Evolutionary conservation across 352 stramenopile species (phyloP).

Genomic region (Phytophthora boehmeriae): DNA sequence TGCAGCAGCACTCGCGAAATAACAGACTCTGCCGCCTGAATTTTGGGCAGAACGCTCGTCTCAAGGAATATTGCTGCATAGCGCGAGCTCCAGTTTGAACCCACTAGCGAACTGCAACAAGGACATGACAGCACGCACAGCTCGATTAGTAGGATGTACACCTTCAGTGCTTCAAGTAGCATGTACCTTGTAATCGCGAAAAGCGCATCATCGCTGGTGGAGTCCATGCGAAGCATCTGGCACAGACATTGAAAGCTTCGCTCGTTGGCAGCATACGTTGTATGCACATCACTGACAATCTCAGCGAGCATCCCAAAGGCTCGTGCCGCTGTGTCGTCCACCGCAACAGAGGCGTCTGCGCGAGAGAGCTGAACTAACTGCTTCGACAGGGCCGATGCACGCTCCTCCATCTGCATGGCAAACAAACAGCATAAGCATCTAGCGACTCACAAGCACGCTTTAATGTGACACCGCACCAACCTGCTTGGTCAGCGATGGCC

Average conservation of each 20-base stretch:
- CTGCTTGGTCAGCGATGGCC: conserved; percentile 34
- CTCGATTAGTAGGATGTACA: not conserved
- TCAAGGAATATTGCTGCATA: conserved; percentile 69
- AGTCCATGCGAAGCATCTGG: conserved; percentile 44
- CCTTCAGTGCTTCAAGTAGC: not conserved
- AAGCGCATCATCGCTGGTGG: conserved; percentile 64
- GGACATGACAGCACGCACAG: not conserved
- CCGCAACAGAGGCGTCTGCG: conserved; percentile 32
- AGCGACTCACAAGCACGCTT: not conserved
- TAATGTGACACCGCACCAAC: conserved; percentile 10
- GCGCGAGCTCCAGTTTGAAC: conserved; percentile 72
- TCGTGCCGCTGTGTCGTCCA: conserved; percentile 32
- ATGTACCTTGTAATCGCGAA: conserved; percentile 58
- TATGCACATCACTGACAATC: conserved; percentile 65
- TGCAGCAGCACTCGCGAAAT: conserved; percentile 81
- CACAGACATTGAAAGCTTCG: conserved; percentile 55
- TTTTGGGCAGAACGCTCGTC: conserved; percentile 61
- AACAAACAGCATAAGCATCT: conserved; percentile 5
- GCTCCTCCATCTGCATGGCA: conserved; percentile 49
- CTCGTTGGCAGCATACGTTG: conserved; percentile 63
- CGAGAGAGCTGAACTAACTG: conserved; percentile 48
- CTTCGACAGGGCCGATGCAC: conserved; percentile 44
- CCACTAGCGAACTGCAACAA: conserved; percentile 49
- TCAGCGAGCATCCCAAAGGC: conserved; percentile 53
- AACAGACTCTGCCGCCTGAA: conserved; percentile 56